Percentiles rank a stretch among this genome's conserved stretches.
phyloP scores from a whole-genome alignment of 176 grass and related monocot species.

The Leersia perrieri region DNA sequence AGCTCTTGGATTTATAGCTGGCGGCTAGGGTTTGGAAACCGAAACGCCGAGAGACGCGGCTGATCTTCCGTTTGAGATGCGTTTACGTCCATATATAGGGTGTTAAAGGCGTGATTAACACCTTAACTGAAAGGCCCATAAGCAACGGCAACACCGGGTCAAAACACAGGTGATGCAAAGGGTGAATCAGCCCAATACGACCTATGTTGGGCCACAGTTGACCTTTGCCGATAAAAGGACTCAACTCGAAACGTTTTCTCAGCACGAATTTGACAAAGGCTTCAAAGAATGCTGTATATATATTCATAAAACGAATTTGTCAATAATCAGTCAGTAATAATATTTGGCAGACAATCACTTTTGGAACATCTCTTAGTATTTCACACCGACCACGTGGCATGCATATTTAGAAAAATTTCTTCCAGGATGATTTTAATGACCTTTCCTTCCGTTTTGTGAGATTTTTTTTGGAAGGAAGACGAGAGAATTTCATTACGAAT shows the following conservation, averaged over 20 bases:
- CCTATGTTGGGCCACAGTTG: not conserved
- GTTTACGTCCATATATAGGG: not conserved
- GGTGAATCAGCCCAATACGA: not conserved
- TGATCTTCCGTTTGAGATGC: not conserved
- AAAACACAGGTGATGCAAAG: not conserved
- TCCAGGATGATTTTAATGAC: not conserved
- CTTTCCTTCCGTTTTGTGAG: not conserved
- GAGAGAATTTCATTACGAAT: too few species aligned
- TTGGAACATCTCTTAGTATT: not conserved
- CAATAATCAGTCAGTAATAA: too few species aligned
- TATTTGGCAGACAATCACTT: not conserved
- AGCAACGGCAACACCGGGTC: not conserved
- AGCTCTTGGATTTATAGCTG: not conserved
- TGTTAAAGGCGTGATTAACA: not conserved
- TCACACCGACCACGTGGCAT: too few species aligned
- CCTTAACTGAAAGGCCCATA: not conserved
- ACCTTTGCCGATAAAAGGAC: not conserved
- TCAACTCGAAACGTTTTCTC: not conserved
- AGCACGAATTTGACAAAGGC: not conserved
- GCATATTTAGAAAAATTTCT: not conserved
- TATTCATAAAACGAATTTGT: not conserved
- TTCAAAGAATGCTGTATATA: too few species aligned
- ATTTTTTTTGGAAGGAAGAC: too few species aligned
- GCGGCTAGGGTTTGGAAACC: not conserved
- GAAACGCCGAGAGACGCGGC: not conserved